Percentiles rank a stretch among this genome's conserved stretches.
These are phyloP conservation scores for Melastoma malabathricum DNA, from an alignment of 345 rosid species.

Conservation along the genomic window DNA sequence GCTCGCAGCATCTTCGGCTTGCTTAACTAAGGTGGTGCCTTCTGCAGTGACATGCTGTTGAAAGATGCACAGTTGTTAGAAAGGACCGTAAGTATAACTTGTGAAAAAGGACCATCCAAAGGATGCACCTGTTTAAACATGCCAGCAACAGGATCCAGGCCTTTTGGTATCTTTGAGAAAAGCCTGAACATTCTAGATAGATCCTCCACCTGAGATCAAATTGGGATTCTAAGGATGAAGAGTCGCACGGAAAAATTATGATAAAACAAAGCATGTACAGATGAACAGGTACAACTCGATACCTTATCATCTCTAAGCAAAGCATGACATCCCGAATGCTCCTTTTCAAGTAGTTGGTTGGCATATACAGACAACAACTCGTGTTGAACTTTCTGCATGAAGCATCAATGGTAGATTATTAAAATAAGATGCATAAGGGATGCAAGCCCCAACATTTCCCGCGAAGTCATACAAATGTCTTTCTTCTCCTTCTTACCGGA, in stretches of 20 bases:
- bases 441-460: neutral
- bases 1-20: conserved; percentile 83
- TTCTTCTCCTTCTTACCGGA: too few species aligned
- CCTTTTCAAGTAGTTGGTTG: conserved; percentile 67
- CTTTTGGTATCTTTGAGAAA: conserved; percentile 50
- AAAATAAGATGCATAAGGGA: neutral
- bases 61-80: neutral
- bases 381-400: conserved; percentile 75
- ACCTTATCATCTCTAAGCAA: conserved; percentile 94
- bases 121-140: conserved; percentile 73
- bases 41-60: conserved; percentile 80
- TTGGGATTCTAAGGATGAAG: neutral
- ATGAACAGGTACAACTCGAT: neutral
- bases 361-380: conserved; percentile 60
- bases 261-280: neutral
- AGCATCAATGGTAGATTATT: neutral
- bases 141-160: conserved; percentile 76
- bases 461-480: too few species aligned
- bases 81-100: conserved; percentile 2
- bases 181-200: conserved; percentile 96
- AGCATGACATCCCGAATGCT: conserved; percentile 78
- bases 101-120: neutral
- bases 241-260: neutral
- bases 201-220: conserved; percentile 53
- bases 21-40: conserved; percentile 77